Base-by-base conservation (phyloP, 2,329 filamentous ascomycete species). In the Pseudogymnoascus sp. region DNA sequence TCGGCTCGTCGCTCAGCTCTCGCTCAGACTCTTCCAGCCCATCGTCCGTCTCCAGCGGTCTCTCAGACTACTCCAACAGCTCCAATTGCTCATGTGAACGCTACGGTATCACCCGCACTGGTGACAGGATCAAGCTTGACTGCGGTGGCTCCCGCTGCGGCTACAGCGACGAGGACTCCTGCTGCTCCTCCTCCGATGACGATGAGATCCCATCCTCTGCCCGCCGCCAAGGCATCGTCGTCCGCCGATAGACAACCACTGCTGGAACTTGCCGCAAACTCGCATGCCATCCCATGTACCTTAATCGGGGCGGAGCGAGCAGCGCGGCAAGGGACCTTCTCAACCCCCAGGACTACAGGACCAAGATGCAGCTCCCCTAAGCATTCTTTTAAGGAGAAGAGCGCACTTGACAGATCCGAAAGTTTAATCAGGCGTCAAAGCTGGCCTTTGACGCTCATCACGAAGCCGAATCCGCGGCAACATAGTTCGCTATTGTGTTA, bases 101-200 rank as follows among this genome's bases (percentile, higher is more conserved):
- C 79, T 97, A 95, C 81, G 93, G 93, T 71, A 96, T 97, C 81
- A 97, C 93, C 68, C 90, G 92, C 79, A 87, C 88, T 76, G 92
- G 93, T 74, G 89, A 96, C 77, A 88, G 93, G 73, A 89, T 97
- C 83, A 95, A 93, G 84, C 86, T 97, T 76, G 93, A 97, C 84
- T 97, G 93, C 74, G 92, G 92, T 71, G 93, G 93, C 70, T 81
- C 86, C 66, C 88, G 91, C 75, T 97, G 93, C 78, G 90, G 91
- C 73, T 95, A 90, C 79, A 84, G 83, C 68, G 87, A 90, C 72
- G 86, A 89, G 66, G 84, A 81, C 67, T 83, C 80, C 62, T 83
- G 85, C 63, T 91, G 87, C 81, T 91, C 86, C 69, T 88, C 83
- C 70, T 87, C 87, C 70, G 78, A 71, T 45, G 86, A 88, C 67